Evolutionary conservation across 768 basidiomycete species (phyloP).

Genomic region (Suillus subalutaceus): DNA sequence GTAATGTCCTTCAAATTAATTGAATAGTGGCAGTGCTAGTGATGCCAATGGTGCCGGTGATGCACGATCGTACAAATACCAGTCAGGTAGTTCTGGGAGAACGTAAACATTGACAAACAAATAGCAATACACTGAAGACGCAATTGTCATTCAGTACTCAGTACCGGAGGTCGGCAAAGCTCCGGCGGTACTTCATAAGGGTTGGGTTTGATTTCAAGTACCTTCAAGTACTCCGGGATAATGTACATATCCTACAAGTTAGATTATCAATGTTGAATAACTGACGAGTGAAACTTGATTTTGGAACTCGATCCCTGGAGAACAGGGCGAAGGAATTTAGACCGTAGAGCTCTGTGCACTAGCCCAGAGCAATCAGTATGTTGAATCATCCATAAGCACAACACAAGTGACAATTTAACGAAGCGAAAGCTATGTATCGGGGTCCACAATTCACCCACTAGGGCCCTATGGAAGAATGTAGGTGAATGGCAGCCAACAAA

Average conservation of each 20-base stretch:
- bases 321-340: background rate
- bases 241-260: background rate
- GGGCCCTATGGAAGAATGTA: slow-evolving; percentile 14
- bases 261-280: background rate
- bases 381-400: slow-evolving; percentile 27
- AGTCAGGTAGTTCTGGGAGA: too few relatives aligned
- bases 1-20: too few relatives aligned
- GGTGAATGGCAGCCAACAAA: slow-evolving; percentile 16
- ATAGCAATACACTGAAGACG: too few relatives aligned
- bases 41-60: too few relatives aligned
- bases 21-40: too few relatives aligned
- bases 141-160: too few relatives aligned
- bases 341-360: background rate
- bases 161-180: background rate
- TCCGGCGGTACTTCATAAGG: background rate
- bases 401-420: slow-evolving; percentile 20
- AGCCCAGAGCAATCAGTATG: background rate
- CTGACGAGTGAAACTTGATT: background rate
- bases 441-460: slow-evolving; percentile 23
- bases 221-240: background rate
- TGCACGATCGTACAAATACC: too few relatives aligned
- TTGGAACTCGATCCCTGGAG: background rate
- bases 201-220: background rate
- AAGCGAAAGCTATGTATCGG: slow-evolving; percentile 21
- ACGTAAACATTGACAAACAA: too few relatives aligned